Evolutionary conservation across 2,329 filamentous ascomycete species (phyloP), one percentile per base, ranked within the genome.

Genomic region (Colletotrichum spinosum): DNA sequence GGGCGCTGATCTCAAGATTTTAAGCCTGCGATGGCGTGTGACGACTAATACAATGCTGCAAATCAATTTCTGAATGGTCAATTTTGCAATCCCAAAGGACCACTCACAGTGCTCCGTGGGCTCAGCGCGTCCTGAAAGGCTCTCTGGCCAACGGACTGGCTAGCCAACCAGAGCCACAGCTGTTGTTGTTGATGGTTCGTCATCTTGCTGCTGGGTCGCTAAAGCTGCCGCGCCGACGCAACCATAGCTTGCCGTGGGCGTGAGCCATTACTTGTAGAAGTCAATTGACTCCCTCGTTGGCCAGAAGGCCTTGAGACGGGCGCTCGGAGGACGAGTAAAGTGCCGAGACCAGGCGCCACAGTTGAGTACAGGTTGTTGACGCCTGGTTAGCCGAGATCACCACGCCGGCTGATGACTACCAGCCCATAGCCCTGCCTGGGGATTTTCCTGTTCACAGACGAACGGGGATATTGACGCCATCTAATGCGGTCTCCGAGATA

Each of bases 61-160:
- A 60, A 65, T 15, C 60, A 53, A n/a, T 10, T 54, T 13, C 17
- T 55, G 37, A 53, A 52, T 67, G 64, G 60, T 15, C 59, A 37
- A 44, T 17, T 8, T 9, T 15, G 15, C 39, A 42, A 35, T 13
- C 11, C 49, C 17, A 42, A 42, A 46, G 37, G 34, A 55, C 64
- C 64, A 65, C 35, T 67, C 60, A 67, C 17, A 37, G 54, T 46
- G 42, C 41, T 41, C 38, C 34, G 33, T n/a, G 51, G 37, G 49
- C 39, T 38, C 38, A 7, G 53, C 39, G 60, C 50, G 44, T 55
- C 42, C 42, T 67, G 64, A 67, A 54, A 67, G 64, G 64, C 15
- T 65, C 49, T 34, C 17, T n/a, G 53, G 54, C 38, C 12, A 37
- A 6, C 34, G 53, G 25, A 11, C 50, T 49, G 59, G 34, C 15